Base-by-base conservation (phyloP, 306 rosid species). In the Begonia loranthoides region DNA sequence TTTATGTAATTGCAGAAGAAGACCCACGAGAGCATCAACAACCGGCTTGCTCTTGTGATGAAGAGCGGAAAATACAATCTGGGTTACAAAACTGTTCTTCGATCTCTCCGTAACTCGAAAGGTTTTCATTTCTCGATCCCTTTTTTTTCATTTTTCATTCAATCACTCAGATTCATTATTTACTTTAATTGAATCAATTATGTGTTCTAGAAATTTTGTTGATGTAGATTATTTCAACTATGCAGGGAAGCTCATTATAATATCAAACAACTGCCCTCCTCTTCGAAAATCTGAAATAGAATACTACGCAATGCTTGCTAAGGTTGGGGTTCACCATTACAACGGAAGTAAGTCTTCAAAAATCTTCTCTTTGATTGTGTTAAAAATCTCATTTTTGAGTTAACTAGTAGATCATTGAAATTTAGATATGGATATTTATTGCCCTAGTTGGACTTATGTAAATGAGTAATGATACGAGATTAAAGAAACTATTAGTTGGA, bases 291-390 rank as follows among this genome's bases (percentile, higher is more conserved):
- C 76, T 0, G 79, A 74, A 24, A 74, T 74, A 22, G 79, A 74
- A 50, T 74, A 74, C 73, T 74, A 74, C 47, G 79, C 79, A 0
- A 74, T 74, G 79, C 79, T 74, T 36, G 62, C 76, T 43, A 74
- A 74, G 58, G 51, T 69, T 55, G 79, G 76, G 13, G 79, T 74
- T 66, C 79, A 74, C 68, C 79, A 69, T 40, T 69, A 69, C 49
- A 74, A 68, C 24, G 76, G 76, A 62, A 74, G 79, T 74, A 62
- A 66, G 75, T 74, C 33, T 49, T 9, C 10, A 47, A 4, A 5
- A 9, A 2, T 8, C 48, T n/a, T 58, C 51, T 45, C 11, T 24
- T 45, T 14, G 51, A 47, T 19, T 45, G 16, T 45, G 49, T 19
- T 2, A 19, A 19, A 19, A 19, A 19, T 19, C 22, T 28, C 36